Evolutionary conservation across 805 yeast genomes (phyloP).

Genomic region (Nakazawaea molendinolei): DNA sequence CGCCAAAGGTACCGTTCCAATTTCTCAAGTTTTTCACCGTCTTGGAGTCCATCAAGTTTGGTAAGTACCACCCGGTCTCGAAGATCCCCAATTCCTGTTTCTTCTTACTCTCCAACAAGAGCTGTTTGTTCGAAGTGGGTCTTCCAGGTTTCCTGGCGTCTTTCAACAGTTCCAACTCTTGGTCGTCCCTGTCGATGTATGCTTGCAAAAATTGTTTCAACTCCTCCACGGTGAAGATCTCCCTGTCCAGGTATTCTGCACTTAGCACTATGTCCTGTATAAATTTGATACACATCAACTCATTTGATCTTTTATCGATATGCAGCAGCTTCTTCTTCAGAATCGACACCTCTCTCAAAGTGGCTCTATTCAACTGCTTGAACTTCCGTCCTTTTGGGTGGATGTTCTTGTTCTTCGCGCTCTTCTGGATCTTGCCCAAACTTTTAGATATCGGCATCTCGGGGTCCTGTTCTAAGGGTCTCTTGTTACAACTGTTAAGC

Average conservation of each 20-base stretch:
- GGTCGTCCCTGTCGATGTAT: constrained; percentile 64
- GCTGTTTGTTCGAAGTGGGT: constrained; percentile 71
- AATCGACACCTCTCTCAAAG: constrained; percentile 72
- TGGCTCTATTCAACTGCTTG: constrained; percentile 78
- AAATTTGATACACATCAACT: constrained; percentile 49
- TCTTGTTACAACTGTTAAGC: too few relatives aligned
- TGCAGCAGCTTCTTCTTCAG: constrained; percentile 50
- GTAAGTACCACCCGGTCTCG: constrained; percentile 61
- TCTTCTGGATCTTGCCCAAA: constrained; percentile 57
- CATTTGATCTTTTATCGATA: constrained; percentile 53
- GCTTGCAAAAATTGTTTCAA: constrained; percentile 54
- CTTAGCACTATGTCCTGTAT: constrained; percentile 51
- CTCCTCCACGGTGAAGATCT: constrained; percentile 47
- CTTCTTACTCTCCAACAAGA: constrained; percentile 51
- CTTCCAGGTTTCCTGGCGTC: constrained; percentile 77
- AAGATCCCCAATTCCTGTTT: constrained; percentile 59
- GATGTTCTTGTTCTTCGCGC: constrained; percentile 46
- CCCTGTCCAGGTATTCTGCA: constrained; percentile 29
- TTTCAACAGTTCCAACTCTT: constrained; percentile 60
- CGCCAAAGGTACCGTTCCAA: constrained; percentile 86
- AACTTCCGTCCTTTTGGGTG: constrained; percentile 91
- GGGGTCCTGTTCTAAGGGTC: too few relatives aligned
- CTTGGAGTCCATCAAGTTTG: constrained; percentile 57
- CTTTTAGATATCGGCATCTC: constrained; percentile 65
- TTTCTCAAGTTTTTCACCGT: constrained; percentile 54